These are phyloP conservation scores for Trichoderma sp. DNA, from an alignment of 2,329 filamentous ascomycete species.

Conservation along the genomic window DNA sequence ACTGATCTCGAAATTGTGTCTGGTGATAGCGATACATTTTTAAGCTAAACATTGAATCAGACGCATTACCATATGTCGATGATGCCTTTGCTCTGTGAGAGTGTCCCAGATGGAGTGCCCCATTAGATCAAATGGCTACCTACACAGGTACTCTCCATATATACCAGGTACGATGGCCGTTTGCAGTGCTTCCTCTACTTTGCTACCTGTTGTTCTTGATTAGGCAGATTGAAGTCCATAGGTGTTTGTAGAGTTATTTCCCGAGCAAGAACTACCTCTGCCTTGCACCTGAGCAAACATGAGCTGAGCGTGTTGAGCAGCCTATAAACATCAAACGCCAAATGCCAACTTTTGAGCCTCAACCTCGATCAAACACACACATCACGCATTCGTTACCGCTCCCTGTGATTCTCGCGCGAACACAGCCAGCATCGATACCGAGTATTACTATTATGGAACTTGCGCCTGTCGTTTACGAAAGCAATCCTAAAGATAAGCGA, in stretches of 20 bases:
- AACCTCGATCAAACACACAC: not conserved
- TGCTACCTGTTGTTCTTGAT: not conserved
- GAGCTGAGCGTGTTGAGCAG: not conserved
- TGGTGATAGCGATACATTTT: not conserved
- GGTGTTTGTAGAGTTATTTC: not conserved
- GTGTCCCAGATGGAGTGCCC: not conserved
- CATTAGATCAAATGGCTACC: not conserved
- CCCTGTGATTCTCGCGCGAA: not conserved
- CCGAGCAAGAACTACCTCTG: not conserved
- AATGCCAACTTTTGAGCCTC: not conserved
- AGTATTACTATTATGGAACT: conserved; percentile 1
- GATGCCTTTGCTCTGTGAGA: not conserved
- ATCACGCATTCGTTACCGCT: not conserved
- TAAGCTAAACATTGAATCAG: not conserved
- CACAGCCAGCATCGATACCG: not conserved
- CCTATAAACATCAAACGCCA: not conserved
- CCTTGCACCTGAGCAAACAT: not conserved
- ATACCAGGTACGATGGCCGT: not conserved
- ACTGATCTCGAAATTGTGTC: not conserved
- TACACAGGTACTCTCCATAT: not conserved
- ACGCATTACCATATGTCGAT: not conserved
- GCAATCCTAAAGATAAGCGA: not conserved
- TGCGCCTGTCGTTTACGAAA: not conserved
- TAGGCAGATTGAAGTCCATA: not conserved
- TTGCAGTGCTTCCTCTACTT: not conserved